These are phyloP conservation scores for Arachis hypogaea DNA, from an alignment of 306 rosid genomes.

Conservation along the genomic window DNA sequence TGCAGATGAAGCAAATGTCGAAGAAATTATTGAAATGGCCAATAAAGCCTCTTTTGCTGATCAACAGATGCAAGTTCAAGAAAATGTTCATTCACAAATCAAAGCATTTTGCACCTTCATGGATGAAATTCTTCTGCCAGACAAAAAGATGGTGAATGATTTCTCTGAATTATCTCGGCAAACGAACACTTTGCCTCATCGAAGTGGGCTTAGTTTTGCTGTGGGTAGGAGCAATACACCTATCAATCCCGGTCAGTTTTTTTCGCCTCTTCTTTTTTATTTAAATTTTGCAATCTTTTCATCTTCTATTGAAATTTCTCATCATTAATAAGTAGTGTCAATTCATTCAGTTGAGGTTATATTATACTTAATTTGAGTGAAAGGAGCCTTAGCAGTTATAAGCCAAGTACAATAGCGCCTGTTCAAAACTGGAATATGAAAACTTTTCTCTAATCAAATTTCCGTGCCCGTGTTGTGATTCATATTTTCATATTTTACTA, in stretches of 20 bases:
- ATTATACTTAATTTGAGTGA: slow-evolving; percentile 10
- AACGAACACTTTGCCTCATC: slow-evolving; percentile 48
- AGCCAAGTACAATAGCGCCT: slow-evolving; percentile 9
- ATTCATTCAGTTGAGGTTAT: not conserved
- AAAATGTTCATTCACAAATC: slow-evolving; percentile 76
- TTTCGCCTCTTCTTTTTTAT: not conserved
- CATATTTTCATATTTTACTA: slow-evolving; percentile 2
- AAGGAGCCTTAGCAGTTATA: slow-evolving; percentile 20
- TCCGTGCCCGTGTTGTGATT: not conserved
- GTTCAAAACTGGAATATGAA: slow-evolving; percentile 16
- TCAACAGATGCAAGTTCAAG: slow-evolving; percentile 84
- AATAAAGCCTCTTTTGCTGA: slow-evolving; percentile 65
- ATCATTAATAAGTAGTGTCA: slow-evolving; percentile 5
- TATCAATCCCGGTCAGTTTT: slow-evolving; percentile 52
- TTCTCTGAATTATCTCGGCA: slow-evolving; percentile 43
- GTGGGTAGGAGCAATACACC: slow-evolving; percentile 55
- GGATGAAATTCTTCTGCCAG: slow-evolving; percentile 82
- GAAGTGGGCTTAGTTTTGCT: slow-evolving; percentile 85
- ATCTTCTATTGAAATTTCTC: slow-evolving; percentile 3
- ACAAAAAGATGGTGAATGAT: slow-evolving; percentile 44
- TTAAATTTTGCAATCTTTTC: slow-evolving; percentile 10
- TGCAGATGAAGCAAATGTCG: slow-evolving; percentile 67
- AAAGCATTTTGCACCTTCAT: slow-evolving; percentile 57
- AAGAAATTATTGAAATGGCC: slow-evolving; percentile 75
- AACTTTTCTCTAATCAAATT: not conserved